Evolutionary conservation across 805 yeast species (phyloP), one percentile per base, ranked within the genome.

Genomic region (Wickerhamiella lipophila): DNA sequence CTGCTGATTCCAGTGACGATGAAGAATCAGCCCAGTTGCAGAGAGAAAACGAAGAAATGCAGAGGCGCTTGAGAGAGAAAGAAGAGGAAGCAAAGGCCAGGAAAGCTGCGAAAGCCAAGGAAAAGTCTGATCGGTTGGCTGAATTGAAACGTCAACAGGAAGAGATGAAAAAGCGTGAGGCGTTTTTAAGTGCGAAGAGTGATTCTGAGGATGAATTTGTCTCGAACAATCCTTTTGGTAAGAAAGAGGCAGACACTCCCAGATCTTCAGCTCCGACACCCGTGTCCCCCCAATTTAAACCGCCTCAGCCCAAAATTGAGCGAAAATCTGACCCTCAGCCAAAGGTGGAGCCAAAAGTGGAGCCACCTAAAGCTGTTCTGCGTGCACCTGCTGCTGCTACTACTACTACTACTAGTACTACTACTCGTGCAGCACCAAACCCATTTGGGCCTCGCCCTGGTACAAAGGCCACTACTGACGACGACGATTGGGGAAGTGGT

Each of bases 1-100:
- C 6, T 11, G 32, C 32, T 13, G 32, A 29, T 11, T 29, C 32
- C 5, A 29, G 39, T 7, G 23, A 44, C 6, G 69, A 66, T 38
- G 66, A 62, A 22, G 63, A 56, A 23, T 62, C 56, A 27, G 70
- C 60, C 29, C 68, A 35, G 25, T 23, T 44, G 15, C 32, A 64
- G 19, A 74, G 69, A 29, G 70, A 65, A 21, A 70, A 64, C 41
- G 68, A 64, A 29, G 64, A 59, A 8, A 66, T 61, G 46, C 68
- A 63, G 22, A 65, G 60, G 12, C 69, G 65, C 16, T 65, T 58
- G 6, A 69, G 64, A 19, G 73, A 63, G 3, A 68, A 61, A 32
- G 68, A 62, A 3, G 23, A 65, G 58, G 39, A 65, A 58, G 27
- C 60, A 59, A 18, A 61, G 55, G 41, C 64, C 50, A 25, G 48